Percentiles rank a stretch among this genome's conserved stretches.
Conservation (phyloP, 345 rosid genomes). For the Melaleuca alternifolia region DNA sequence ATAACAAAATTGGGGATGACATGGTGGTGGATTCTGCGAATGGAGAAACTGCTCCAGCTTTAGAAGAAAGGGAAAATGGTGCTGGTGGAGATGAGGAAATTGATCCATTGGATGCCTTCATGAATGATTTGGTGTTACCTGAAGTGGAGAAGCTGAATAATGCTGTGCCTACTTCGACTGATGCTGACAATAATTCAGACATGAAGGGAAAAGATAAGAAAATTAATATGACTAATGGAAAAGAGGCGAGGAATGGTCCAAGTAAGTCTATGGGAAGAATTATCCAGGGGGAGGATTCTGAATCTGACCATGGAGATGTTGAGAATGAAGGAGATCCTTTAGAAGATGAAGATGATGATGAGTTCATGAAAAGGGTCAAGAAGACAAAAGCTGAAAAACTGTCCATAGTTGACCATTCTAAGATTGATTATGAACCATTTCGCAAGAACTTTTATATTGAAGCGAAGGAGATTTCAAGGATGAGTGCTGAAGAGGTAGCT, state of each 20-base stretch:
- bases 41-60: slow-evolving; percentile 17
- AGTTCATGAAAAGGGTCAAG: slow-evolving; percentile 98
- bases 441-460: slow-evolving; percentile 84
- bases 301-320: slow-evolving; percentile 60
- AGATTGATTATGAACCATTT: slow-evolving; percentile 72
- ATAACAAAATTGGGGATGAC: slow-evolving; percentile 33
- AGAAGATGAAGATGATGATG: slow-evolving; percentile 90
- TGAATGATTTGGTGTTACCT: slow-evolving; percentile 88
- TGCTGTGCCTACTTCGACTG: slow-evolving; percentile 16
- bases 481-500: slow-evolving; percentile 75
- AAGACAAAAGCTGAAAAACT: slow-evolving; percentile 93
- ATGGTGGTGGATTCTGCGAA: slow-evolving; percentile 35
- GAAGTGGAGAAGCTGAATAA: slow-evolving; percentile 76
- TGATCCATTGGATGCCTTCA: slow-evolving; percentile 95
- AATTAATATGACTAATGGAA: slow-evolving; percentile 28
- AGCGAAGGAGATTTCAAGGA: slow-evolving; percentile 77
- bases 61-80: slow-evolving; percentile 21
- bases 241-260: slow-evolving; percentile 40
- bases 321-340: slow-evolving; percentile 51
- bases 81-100: slow-evolving; percentile 61
- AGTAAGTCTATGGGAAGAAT: slow-evolving; percentile 79
- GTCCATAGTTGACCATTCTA: slow-evolving; percentile 85
- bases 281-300: slow-evolving; percentile 93
- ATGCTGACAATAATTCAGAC: slow-evolving; percentile 14
- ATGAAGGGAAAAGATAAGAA: slow-evolving; percentile 17